Conservation (phyloP, 768 basidiomycete species). For the Hysterangium stoloniferum region DNA sequence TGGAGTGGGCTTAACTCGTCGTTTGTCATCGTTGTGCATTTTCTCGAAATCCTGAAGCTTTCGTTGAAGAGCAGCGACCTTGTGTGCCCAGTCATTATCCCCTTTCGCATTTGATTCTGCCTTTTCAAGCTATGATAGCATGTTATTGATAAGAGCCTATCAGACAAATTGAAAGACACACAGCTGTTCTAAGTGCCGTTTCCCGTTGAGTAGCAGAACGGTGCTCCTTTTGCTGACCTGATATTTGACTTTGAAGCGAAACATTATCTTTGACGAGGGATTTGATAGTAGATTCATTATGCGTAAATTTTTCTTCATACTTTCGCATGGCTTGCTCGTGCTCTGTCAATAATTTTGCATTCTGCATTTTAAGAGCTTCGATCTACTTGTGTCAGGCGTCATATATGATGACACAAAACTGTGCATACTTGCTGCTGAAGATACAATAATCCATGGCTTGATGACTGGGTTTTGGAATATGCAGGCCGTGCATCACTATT, state of each 20-base stretch:
- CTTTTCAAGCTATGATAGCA: conserved; percentile 2
- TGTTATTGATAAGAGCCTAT: background rate
- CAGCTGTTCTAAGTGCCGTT: background rate
- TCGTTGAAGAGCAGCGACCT: conserved; percentile 47
- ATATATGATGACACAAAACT: background rate
- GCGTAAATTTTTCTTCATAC: conserved; percentile 8
- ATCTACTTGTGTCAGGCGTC: conserved; percentile 3
- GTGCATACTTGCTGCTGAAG: conserved; percentile 1
- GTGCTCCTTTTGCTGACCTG: conserved; percentile 3
- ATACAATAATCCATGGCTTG: background rate
- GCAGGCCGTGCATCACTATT: background rate
- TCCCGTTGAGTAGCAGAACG: background rate
- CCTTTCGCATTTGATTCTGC: conserved; percentile 12
- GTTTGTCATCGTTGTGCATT: conserved; percentile 60
- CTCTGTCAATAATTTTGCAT: background rate
- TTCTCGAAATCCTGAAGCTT: conserved; percentile 59
- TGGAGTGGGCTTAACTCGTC: conserved; percentile 36
- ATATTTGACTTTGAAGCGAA: conserved; percentile 6
- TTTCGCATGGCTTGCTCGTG: conserved; percentile 1
- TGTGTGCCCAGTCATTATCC: conserved; percentile 30
- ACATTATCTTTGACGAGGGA: conserved; percentile 1
- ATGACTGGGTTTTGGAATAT: background rate
- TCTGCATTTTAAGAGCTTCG: conserved; percentile 9
- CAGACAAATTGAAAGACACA: background rate
- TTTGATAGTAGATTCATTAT: conserved; percentile 6